Conservation (phyloP, 164 flowering plant species). For the Magnolia officinalis region DNA sequence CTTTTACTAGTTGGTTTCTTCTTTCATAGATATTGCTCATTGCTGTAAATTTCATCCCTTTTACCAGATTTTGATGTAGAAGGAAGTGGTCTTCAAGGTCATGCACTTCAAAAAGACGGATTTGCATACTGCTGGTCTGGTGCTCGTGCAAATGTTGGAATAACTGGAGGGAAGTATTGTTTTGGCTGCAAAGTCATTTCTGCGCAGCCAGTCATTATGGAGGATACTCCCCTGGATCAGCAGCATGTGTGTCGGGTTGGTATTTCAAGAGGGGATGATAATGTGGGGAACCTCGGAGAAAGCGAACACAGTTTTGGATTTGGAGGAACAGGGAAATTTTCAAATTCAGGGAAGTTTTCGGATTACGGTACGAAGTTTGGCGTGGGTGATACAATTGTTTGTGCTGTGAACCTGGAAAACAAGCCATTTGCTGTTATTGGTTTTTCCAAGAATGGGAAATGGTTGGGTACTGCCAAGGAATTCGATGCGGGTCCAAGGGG, state of each 20-base stretch:
- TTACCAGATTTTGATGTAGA: slow-evolving; percentile 55
- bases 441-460: slow-evolving; percentile 57
- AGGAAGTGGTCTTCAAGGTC: slow-evolving; percentile 45
- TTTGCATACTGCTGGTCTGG: slow-evolving; percentile 83
- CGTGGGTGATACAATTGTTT: slow-evolving; percentile 55
- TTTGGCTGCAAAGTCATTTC: slow-evolving; percentile 59
- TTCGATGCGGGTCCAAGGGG: slow-evolving; percentile 46
- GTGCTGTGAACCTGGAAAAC: slow-evolving; percentile 52
- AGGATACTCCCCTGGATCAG: slow-evolving; percentile 50
- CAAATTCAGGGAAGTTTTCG: slow-evolving; percentile 39
- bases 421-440: slow-evolving; percentile 43
- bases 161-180: slow-evolving; percentile 56
- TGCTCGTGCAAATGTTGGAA: slow-evolving; percentile 54
- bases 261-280: slow-evolving; percentile 53
- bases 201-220: slow-evolving; percentile 49
- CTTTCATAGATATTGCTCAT: background rate
- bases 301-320: slow-evolving; percentile 45
- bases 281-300: slow-evolving; percentile 53
- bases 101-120: slow-evolving; percentile 44
- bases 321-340: slow-evolving; percentile 64
- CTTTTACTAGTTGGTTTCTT: background rate
- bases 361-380: slow-evolving; percentile 54
- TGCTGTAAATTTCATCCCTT: background rate
- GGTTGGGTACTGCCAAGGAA: slow-evolving; percentile 49
- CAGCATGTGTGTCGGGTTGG: slow-evolving; percentile 57